Conservation (phyloP, 768 basidiomycete genomes). For the Coprinellus micaceus region DNA sequence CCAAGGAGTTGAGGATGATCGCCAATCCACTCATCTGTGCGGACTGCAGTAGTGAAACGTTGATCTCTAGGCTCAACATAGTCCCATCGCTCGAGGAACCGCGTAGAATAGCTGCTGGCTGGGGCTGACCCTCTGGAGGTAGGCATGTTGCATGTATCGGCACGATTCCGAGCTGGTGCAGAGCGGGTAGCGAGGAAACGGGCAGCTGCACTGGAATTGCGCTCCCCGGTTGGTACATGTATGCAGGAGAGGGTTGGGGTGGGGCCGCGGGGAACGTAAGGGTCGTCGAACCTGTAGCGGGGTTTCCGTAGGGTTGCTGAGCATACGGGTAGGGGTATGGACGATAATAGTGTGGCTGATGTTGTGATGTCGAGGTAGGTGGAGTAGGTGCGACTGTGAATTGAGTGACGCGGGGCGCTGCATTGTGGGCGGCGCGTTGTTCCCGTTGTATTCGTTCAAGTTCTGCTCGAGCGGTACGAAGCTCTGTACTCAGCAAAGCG, state of each 20-base stretch:
- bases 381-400: conserved; percentile 30
- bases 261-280: conserved; percentile 24
- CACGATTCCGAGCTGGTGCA: conserved; percentile 69
- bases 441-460: conserved; percentile 67
- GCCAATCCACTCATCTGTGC: conserved; percentile 78
- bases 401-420: conserved; percentile 38
- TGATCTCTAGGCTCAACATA: conserved; percentile 75
- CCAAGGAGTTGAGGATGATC: conserved; percentile 65
- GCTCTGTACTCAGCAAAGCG: conserved; percentile 50
- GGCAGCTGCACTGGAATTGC: conserved; percentile 71
- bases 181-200: conserved; percentile 56
- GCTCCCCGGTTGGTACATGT: conserved; percentile 33
- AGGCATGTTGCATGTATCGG: conserved; percentile 60
- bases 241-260: conserved; percentile 26
- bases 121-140: conserved; percentile 51
- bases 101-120: conserved; percentile 72
- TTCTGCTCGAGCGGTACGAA: conserved; percentile 60
- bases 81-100: conserved; percentile 69
- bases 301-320: conserved; percentile 46
- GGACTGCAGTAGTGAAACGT: conserved; percentile 66
- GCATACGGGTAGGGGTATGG: conserved; percentile 63
- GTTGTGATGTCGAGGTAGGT: conserved; percentile 16
- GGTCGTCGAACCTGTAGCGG: conserved; percentile 34
- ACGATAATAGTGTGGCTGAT: conserved; percentile 58
- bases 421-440: conserved; percentile 50